These are phyloP conservation scores for Lolium perenne DNA, from an alignment of 176 grass and related monocot species.

Conservation along the genomic window DNA sequence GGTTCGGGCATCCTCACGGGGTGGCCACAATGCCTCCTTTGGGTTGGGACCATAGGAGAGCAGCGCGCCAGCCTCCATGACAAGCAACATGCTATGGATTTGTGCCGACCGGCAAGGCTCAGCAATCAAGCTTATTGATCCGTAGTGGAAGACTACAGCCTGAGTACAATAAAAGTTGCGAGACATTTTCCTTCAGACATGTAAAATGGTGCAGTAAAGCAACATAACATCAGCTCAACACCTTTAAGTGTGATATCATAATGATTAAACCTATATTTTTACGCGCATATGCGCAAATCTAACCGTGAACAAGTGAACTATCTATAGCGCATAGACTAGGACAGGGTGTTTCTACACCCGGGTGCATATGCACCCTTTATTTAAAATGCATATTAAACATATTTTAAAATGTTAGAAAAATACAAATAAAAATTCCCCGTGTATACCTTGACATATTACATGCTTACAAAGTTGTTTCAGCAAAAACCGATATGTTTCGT, in stretches of 20 bases:
- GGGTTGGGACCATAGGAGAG: constrained; percentile 90
- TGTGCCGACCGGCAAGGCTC: constrained; percentile 91
- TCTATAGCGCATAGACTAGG: background rate
- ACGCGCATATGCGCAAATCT: background rate
- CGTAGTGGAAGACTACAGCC: constrained; percentile 89
- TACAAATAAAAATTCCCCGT: no score
- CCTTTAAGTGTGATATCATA: background rate
- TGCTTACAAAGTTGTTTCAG: no score
- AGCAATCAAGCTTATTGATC: constrained; percentile 93
- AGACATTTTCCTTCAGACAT: background rate
- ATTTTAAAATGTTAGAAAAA: no score
- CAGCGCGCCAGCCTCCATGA: constrained; percentile 79
- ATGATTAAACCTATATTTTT: background rate
- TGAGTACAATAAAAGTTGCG: constrained; percentile 31
- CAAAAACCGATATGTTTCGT: no score
- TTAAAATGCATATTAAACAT: no score
- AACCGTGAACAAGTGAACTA: background rate
- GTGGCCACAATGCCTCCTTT: constrained; percentile 84
- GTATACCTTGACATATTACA: no score
- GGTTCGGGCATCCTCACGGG: constrained; percentile 67
- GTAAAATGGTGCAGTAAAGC: background rate
- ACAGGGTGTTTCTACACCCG: no score
- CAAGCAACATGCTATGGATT: constrained; percentile 68
- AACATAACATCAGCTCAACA: background rate
- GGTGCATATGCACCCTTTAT: no score